phyloP scores from a whole-genome alignment of 2,329 filamentous ascomycete species.

The Aureobasidium sp. region DNA sequence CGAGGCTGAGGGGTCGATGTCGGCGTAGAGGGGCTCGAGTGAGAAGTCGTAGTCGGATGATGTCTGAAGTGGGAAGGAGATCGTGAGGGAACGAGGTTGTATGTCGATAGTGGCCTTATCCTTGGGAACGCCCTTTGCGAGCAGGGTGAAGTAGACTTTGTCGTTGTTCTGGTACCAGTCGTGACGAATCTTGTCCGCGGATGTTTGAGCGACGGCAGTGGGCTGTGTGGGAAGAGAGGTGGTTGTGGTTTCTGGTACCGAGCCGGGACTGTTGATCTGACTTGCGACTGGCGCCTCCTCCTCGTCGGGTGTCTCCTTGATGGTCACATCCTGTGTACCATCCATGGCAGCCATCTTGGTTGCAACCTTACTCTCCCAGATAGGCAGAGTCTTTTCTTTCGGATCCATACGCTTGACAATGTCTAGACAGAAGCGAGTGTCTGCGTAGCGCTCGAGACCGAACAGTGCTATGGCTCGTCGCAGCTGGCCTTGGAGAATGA shows the following conservation, averaged over 20 bases:
- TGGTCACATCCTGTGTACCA: conserved; percentile 37
- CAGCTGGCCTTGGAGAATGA: conserved; percentile 75
- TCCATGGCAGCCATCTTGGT: conserved; percentile 46
- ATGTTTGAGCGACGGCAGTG: conserved; percentile 32
- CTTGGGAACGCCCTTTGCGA: conserved; percentile 57
- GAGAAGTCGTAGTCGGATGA: conserved; percentile 54
- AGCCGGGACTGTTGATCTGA: background rate
- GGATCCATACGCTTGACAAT: conserved; percentile 47
- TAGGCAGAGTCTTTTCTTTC: conserved; percentile 47
- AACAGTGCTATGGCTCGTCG: conserved; percentile 69
- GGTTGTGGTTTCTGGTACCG: background rate
- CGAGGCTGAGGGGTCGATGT: conserved; percentile 56
- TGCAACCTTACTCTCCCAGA: conserved; percentile 54
- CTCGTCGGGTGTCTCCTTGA: conserved; percentile 49
- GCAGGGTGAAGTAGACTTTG: conserved; percentile 57
- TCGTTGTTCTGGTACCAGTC: conserved; percentile 62
- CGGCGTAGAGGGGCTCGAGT: conserved; percentile 60
- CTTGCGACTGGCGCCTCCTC: conserved; percentile 1
- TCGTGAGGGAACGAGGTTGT: conserved; percentile 39
- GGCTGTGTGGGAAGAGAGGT: conserved; percentile 13
- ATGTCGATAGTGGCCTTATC: conserved; percentile 50
- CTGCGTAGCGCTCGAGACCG: conserved; percentile 62
- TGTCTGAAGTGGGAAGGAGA: conserved; percentile 49
- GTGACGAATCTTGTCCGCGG: conserved; percentile 55
- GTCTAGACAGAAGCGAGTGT: conserved; percentile 66